Conservation (phyloP, 306 rosid species). For the Quercus aquifolioides region DNA sequence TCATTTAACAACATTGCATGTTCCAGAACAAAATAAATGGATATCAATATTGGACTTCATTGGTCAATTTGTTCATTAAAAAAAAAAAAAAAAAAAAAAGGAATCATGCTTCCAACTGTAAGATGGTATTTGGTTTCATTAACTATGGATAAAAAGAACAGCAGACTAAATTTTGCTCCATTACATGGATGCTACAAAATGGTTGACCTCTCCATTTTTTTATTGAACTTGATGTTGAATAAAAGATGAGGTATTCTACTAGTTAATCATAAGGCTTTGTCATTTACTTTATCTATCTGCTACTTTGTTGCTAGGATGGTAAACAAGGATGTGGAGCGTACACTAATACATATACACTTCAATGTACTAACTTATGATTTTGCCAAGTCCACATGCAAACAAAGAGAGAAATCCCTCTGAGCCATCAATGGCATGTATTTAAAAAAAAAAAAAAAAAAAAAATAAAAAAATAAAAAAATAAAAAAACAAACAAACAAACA, state of each 20-base stretch:
- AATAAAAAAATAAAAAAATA: accelerated
- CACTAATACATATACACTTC: background rate
- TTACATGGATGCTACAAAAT: background rate
- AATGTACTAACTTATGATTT: background rate
- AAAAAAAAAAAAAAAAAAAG: too few species aligned
- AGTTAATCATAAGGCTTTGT: background rate
- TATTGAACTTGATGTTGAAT: background rate
- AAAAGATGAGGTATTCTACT: background rate
- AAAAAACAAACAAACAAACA: background rate
- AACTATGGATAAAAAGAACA: background rate
- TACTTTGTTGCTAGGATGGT: background rate
- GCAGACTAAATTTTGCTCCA: background rate
- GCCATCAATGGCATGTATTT: background rate
- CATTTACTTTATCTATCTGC: background rate
- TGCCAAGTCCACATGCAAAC: background rate
- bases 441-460: background rate
- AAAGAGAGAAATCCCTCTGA: background rate
- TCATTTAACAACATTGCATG: background rate
- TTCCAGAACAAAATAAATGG: background rate
- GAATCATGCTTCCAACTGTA: too few species aligned
- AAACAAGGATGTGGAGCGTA: background rate
- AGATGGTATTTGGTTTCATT: background rate
- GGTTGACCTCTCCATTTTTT: background rate
- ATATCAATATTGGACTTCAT: background rate
- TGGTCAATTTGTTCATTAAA: background rate